Percentiles rank a stretch among this genome's conserved stretches.
Conservation (phyloP, 768 basidiomycete species). For the Rhizopogon salebrosus region DNA sequence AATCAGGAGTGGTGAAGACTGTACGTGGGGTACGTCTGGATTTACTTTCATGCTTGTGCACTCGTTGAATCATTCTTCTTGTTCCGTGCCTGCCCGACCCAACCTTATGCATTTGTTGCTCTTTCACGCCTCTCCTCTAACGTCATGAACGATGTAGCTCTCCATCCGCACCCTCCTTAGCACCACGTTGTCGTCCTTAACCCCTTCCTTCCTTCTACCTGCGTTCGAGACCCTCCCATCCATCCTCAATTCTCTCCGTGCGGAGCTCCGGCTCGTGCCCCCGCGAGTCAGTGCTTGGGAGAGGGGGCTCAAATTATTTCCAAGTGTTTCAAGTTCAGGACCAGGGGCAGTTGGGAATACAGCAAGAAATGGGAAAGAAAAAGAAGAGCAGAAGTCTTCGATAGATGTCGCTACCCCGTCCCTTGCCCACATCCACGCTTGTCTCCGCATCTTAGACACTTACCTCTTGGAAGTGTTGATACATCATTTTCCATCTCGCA, state of each 20-base stretch:
- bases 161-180: constrained; percentile 52
- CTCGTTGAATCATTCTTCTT: background rate
- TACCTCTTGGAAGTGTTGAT: constrained; percentile 59
- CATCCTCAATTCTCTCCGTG: constrained; percentile 27
- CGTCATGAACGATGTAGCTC: constrained; percentile 30
- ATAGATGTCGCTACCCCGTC: constrained; percentile 20
- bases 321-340: constrained; percentile 11
- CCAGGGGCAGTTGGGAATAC: background rate
- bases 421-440: constrained; percentile 45
- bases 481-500: constrained; percentile 9
- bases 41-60: too few relatives aligned
- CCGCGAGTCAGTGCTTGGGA: constrained; percentile 34
- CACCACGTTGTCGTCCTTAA: constrained; percentile 42
- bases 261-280: constrained; percentile 36
- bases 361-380: background rate
- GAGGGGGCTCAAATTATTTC: constrained; percentile 37
- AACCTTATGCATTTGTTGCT: background rate
- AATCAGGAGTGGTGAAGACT: background rate
- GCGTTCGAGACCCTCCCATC: constrained; percentile 21
- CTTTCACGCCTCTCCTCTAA: background rate
- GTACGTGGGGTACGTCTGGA: background rate
- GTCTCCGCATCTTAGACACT: constrained; percentile 56
- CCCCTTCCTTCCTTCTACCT: constrained; percentile 35
- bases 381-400: background rate
- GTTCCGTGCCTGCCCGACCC: constrained; percentile 11